Evolutionary conservation across 805 yeast genomes (phyloP).

Genomic region (Candida fluviatilis): DNA sequence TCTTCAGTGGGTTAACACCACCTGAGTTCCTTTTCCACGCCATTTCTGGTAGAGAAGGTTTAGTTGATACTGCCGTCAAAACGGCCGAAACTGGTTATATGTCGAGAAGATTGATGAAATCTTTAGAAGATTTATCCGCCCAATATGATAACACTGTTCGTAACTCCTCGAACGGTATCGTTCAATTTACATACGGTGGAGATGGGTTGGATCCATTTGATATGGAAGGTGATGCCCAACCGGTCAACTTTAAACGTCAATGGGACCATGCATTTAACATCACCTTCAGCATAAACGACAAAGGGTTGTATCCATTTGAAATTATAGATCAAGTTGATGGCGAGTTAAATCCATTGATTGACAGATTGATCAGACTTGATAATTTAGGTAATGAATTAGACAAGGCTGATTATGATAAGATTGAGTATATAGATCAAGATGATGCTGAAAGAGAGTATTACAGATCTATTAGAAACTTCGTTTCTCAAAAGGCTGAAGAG

Average conservation of each 20-base stretch:
- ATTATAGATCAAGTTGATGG: constrained; percentile 51
- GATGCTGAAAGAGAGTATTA: constrained; percentile 90
- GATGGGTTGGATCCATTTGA: constrained; percentile 97
- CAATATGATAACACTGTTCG: constrained; percentile 93
- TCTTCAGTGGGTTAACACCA: constrained; percentile 89
- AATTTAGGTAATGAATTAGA: constrained; percentile 57
- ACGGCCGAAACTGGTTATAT: constrained; percentile 99
- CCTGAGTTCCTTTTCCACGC: constrained; percentile 98
- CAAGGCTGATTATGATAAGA: constrained; percentile 37
- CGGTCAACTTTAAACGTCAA: constrained; percentile 88
- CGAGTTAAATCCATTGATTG: constrained; percentile 59
- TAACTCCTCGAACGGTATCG: constrained; percentile 93
- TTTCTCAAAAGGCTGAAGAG: constrained; percentile 49
- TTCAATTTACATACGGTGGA: constrained; percentile 97
- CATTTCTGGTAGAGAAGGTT: constrained; percentile 98
- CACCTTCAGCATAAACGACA: constrained; percentile 54
- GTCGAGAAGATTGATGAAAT: constrained; percentile 97
- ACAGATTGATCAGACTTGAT: constrained; percentile 60
- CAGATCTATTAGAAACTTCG: constrained; percentile 64
- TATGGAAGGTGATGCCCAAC: constrained; percentile 98
- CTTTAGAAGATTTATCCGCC: constrained; percentile 91
- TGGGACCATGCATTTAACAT: constrained; percentile 90
- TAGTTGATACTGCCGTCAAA: constrained; percentile 98
- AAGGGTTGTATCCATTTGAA: constrained; percentile 67
- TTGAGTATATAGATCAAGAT: constrained; percentile 71